These are phyloP conservation scores for Artemisia tridentata DNA, from an alignment of 129 eudicot genomes.

Conservation along the genomic window DNA sequence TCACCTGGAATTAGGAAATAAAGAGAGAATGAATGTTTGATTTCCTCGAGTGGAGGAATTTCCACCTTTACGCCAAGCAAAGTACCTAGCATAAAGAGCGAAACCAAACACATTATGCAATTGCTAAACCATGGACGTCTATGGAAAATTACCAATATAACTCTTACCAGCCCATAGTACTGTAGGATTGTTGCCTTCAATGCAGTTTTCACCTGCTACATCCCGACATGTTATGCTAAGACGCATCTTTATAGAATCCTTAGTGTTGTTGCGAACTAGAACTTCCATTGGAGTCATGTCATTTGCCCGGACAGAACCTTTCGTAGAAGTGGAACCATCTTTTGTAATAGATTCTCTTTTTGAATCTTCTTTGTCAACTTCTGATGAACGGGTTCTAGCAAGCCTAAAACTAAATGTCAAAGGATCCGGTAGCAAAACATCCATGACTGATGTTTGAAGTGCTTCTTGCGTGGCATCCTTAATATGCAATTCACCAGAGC, in stretches of 20 bases:
- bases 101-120: conserved; percentile 8
- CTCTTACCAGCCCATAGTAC: conserved; percentile 84
- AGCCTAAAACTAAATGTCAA: conserved; percentile 85
- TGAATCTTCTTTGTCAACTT: conserved; percentile 9
- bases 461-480: conserved; percentile 91
- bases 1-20: conserved; percentile 91
- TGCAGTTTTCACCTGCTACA: conserved; percentile 88
- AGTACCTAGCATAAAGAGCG: conserved; percentile 46
- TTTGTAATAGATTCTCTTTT: conserved; percentile 10
- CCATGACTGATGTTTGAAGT: conserved; percentile 87
- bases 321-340: conserved; percentile 17
- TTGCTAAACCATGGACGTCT: no score
- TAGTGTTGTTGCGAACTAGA: conserved; percentile 80
- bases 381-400: conserved; percentile 27
- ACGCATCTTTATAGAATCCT: conserved; percentile 59
- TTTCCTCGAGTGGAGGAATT: conserved; percentile 84
- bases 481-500: conserved; percentile 83
- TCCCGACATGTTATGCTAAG: conserved; percentile 81
- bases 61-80: conserved; percentile 64
- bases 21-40: conserved; percentile 72
- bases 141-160: neutral
- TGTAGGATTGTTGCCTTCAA: conserved; percentile 76
- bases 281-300: conserved; percentile 89
- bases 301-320: conserved; percentile 62
- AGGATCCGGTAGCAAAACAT: conserved; percentile 91